phyloP scores from a whole-genome alignment of 2,329 filamentous ascomycete genomes.

The Colletotrichum plurivorum region DNA sequence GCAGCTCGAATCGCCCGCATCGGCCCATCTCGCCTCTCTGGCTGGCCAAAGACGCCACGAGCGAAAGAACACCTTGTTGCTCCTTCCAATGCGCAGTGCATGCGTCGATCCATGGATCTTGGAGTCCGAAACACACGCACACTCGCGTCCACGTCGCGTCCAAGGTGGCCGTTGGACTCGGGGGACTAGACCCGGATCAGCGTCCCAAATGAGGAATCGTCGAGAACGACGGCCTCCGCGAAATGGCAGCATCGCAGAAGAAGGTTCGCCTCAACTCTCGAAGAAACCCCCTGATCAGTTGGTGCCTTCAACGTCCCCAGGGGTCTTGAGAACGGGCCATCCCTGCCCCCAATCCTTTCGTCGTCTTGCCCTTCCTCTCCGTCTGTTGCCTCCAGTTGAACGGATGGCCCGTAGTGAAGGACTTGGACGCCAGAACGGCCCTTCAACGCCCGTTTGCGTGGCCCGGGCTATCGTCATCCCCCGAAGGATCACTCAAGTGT shows the following conservation, averaged over 20 bases:
- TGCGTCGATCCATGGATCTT: slow-evolving; percentile 21
- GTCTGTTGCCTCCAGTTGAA: too few relatives aligned
- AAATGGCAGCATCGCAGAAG: neutral
- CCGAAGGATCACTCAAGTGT: neutral
- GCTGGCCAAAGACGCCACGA: neutral
- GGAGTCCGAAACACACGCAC: neutral
- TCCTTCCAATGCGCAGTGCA: slow-evolving; percentile 16
- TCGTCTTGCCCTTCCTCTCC: too few relatives aligned
- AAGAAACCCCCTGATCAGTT: neutral
- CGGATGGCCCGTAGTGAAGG: too few relatives aligned
- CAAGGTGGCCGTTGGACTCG: neutral
- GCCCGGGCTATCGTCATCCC: neutral
- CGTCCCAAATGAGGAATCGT: slow-evolving; percentile 16
- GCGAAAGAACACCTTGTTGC: slow-evolving; percentile 1
- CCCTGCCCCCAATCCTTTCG: neutral
- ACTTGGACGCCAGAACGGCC: too few relatives aligned
- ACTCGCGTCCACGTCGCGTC: neutral
- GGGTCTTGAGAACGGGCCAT: neutral
- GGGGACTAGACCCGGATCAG: slow-evolving; percentile 9
- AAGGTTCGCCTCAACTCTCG: neutral
- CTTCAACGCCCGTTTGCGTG: neutral
- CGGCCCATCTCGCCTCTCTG: slow-evolving; percentile 10
- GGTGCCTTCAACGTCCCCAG: neutral
- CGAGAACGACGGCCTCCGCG: neutral
- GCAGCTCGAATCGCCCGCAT: slow-evolving; percentile 19